Conservation (phyloP, 257 asterid genomes). For the Solanum boliviense region DNA sequence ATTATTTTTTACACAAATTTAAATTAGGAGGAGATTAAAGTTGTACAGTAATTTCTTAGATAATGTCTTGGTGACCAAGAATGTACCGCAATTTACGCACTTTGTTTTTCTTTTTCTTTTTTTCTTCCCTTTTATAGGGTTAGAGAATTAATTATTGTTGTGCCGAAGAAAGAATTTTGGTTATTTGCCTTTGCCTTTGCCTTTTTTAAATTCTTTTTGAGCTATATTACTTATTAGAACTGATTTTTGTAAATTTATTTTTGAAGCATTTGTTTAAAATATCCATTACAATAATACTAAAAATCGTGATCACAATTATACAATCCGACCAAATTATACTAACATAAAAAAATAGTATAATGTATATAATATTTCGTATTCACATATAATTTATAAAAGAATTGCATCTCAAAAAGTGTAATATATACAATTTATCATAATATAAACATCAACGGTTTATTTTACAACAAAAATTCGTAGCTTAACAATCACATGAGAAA, state of each 20-base stretch:
- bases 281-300: neutral
- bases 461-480: accelerated
- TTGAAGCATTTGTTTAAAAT: neutral
- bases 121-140: neutral
- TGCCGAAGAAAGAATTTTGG: neutral
- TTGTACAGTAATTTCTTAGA: neutral
- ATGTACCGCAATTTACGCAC: neutral
- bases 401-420: accelerated
- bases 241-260: neutral
- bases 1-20: neutral
- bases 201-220: neutral
- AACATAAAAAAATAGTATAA: neutral
- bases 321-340: neutral
- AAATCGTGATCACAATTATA: neutral
- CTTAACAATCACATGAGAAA: neutral
- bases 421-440: neutral
- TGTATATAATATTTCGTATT: neutral
- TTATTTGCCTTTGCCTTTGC: neutral
- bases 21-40: neutral
- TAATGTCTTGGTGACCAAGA: neutral
- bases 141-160: neutral
- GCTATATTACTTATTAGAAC: neutral
- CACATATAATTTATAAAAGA: neutral
- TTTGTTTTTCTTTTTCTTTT: neutral
- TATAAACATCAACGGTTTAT: neutral